Evolutionary conservation across 768 basidiomycete species (phyloP).

Genomic region (Suillus variegatus): DNA sequence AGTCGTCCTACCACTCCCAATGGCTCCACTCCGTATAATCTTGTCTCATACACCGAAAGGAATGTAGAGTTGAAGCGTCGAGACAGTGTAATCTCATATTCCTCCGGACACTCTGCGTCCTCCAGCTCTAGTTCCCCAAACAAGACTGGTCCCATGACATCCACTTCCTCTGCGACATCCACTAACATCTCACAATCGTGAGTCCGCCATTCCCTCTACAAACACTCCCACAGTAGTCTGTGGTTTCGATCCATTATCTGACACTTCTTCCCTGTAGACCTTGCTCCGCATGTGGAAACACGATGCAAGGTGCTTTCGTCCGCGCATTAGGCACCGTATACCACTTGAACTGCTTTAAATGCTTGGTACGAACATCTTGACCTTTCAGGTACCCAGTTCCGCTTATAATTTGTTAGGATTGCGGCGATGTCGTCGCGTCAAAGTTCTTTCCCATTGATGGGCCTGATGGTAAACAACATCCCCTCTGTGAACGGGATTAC

Average conservation of each 20-base stretch:
- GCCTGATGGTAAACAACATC: slow-evolving; percentile 82
- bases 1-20: slow-evolving; percentile 65
- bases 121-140: slow-evolving; percentile 43
- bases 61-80: slow-evolving; percentile 49
- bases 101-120: slow-evolving; percentile 56
- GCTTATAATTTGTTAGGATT: slow-evolving; percentile 63
- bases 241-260: slow-evolving; percentile 14
- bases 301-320: slow-evolving; percentile 95
- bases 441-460: slow-evolving; percentile 99
- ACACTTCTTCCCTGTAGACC: slow-evolving; percentile 40
- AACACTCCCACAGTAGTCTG: neutral
- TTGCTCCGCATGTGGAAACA: slow-evolving; percentile 76
- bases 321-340: slow-evolving; percentile 91
- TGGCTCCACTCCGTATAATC: slow-evolving; percentile 46
- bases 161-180: slow-evolving; percentile 54
- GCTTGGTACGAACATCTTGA: slow-evolving; percentile 66
- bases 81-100: slow-evolving; percentile 49
- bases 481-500: slow-evolving; percentile 98
- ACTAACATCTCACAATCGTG: slow-evolving; percentile 60
- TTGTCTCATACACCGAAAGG: slow-evolving; percentile 55
- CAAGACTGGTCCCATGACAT: slow-evolving; percentile 49
- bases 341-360: slow-evolving; percentile 98
- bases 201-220: slow-evolving; percentile 32
- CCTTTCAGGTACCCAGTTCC: neutral
- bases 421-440: slow-evolving; percentile 92